Evolutionary conservation across 2,329 filamentous ascomycete genomes (phyloP), one percentile per base, ranked within the genome.

Genomic region (Alternaria postmessia): DNA sequence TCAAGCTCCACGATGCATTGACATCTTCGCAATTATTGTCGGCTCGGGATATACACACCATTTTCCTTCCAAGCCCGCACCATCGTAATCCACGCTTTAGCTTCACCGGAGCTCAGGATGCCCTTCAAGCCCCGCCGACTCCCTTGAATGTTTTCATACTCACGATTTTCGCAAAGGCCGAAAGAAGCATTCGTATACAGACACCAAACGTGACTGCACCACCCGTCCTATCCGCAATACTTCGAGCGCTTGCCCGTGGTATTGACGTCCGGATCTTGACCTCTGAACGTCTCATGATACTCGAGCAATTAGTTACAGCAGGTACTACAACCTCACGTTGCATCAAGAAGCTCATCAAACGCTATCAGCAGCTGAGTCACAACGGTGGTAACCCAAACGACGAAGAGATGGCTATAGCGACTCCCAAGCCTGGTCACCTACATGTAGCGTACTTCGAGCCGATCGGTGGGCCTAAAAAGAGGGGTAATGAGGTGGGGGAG

Each of bases 261-360:
- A 85, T 95, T 11, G 78, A 90, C 54, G 87, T 96, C 1, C 82
- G 82, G 7, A 84, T 94, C 43, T 81, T 91, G 7, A 93, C 91
- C 0, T 89, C 88, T 65, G 84, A 84, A 59, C 81, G 82, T 14
- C 88, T 94, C 83, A 94, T 93, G 91, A 73, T 91, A 16, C 78
- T 92, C 30, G 92, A 96, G 78, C 92, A 96, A 75, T 81, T 95
- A n/a, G 81, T 92, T 24, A 95, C 92, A 0, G 89, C 91, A 0
- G 90, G 90, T 0, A 93, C 89, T 0, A 92, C 89, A 0, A 94
- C 92, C 0, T 82, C 86, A 0, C 81, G 86, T 63, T 91, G 89
- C 62, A 71, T 95, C 5, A 81, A 79, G 28, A 83, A 80, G 46
- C 81, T 94, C 8, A 81, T 89, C 3, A 83, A 83, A 44, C 80